Evolutionary conservation across 768 basidiomycete species (phyloP).

Genomic region (Rhizopogon rudus): DNA sequence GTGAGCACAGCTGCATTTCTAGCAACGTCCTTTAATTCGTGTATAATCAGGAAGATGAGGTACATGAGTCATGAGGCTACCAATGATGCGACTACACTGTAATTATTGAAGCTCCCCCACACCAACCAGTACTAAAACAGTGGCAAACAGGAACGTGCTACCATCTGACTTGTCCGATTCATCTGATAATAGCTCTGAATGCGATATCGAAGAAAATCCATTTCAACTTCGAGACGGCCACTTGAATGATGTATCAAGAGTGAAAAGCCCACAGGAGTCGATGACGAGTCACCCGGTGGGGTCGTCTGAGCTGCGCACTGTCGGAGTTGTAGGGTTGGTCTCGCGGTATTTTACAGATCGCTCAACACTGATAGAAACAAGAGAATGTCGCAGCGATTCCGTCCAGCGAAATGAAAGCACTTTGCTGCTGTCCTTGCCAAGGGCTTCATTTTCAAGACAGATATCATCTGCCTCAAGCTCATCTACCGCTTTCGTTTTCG

Average conservation of each 20-base stretch:
- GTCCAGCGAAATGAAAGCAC: background rate
- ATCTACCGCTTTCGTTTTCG: constrained; percentile 37
- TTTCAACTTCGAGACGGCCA: background rate
- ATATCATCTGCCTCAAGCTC: constrained; percentile 4
- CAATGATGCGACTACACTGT: constrained; percentile 2
- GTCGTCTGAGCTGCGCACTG: background rate
- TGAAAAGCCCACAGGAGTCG: background rate
- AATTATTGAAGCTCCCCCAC: background rate
- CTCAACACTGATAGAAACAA: constrained; percentile 9
- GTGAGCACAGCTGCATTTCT: constrained; percentile 10
- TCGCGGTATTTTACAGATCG: constrained; percentile 7
- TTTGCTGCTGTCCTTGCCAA: background rate
- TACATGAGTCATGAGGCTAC: background rate
- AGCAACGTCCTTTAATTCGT: background rate
- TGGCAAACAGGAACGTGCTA: constrained; percentile 2
- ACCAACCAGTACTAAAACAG: background rate
- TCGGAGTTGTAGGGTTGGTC: background rate
- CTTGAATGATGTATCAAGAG: background rate
- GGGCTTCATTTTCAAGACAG: background rate
- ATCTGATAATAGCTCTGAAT: background rate
- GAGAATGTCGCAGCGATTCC: background rate
- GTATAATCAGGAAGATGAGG: background rate
- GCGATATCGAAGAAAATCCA: background rate
- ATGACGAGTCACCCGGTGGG: background rate
- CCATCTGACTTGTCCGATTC: background rate